Base-by-base conservation (phyloP, 1,284 basidiomycete species). In the Xanthoconium separans region DNA sequence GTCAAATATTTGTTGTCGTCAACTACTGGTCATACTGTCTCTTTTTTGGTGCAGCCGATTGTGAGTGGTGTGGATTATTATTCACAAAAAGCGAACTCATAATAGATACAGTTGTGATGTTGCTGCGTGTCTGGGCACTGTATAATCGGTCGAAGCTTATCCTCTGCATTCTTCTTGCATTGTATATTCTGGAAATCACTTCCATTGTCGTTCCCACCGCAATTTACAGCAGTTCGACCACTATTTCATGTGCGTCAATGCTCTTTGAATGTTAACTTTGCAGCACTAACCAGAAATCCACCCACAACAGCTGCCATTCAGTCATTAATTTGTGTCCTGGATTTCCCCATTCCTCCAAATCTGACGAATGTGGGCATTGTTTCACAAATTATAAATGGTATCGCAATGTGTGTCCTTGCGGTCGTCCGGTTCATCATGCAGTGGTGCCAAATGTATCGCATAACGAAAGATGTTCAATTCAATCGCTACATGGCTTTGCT, bases 111-210 rank as follows among this genome's bases (percentile, higher is more conserved):
- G 53, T 54, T 15, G 15, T 47, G 8, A 54, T 55, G 53, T 34
- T 54, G 15, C 53, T 54, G 12, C 53, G 52, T 12, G n/a, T 53
- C 22, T 56, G 55, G 55, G 54, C 33, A 29, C 52, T 56, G 31
- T 56, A 57, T 8, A 20, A 11, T 31, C 55, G 55, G 15, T 56
- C 55, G 15, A 53, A 3, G 18, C 12, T 34, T 1, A 20, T 56
- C n/a, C 44, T 56, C 15, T 1, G 15, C 5, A 4, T 2, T n/a
- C 56, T 56, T 6, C 56, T 56, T 9, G 0, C 18, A 1, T 18
- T 47, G 5, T 54, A 43, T 22, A 31, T 3, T 2, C 6, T 34
- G 9, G 56, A 54, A 20, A n/a, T 37, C 9, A 43, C 44, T 1
- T n/a, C 11, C 9, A 16, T 36, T n/a, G 34, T 36, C 2, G 15